Conservation (phyloP, 495 filamentous ascomycete species). For the Massariosphaeria phaeospora region DNA sequence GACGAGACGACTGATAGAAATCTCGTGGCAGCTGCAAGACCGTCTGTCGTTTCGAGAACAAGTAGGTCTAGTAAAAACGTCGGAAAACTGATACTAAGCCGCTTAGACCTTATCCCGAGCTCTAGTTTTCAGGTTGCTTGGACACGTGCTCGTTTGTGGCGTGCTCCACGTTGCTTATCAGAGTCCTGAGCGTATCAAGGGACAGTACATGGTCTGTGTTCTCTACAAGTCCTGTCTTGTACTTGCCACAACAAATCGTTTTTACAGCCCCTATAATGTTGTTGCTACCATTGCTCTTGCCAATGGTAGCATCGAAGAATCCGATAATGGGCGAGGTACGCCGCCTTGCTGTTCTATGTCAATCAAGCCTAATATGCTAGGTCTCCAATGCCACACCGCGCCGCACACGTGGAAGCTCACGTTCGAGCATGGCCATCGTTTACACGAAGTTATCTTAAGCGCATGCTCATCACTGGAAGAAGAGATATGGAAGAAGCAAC, state of each 20-base stretch:
- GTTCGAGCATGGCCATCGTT: slow-evolving; percentile 69
- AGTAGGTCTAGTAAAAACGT: slow-evolving; percentile 44
- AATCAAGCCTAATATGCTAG: slow-evolving; percentile 43
- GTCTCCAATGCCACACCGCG: slow-evolving; percentile 78
- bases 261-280: slow-evolving; percentile 60
- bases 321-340: slow-evolving; percentile 77
- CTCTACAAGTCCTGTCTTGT: slow-evolving; percentile 78
- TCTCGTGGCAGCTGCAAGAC: slow-evolving; percentile 74
- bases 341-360: slow-evolving; percentile 23
- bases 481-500: slow-evolving; percentile 61
- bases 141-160: slow-evolving; percentile 79
- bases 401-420: slow-evolving; percentile 90
- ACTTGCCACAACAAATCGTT: slow-evolving; percentile 61
- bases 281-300: slow-evolving; percentile 68
- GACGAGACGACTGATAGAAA: slow-evolving; percentile 50
- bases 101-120: slow-evolving; percentile 32
- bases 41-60: slow-evolving; percentile 66
- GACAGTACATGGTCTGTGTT: slow-evolving; percentile 82
- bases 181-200: slow-evolving; percentile 56
- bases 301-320: slow-evolving; percentile 67
- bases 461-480: slow-evolving; percentile 83
- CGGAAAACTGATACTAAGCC: not conserved
- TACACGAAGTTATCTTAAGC: slow-evolving; percentile 82
- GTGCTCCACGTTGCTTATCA: slow-evolving; percentile 83
- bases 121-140: slow-evolving; percentile 61